Evolutionary conservation across 495 filamentous ascomycete species (phyloP), one percentile per base, ranked within the genome.

Genomic region (Xylaria acuta): DNA sequence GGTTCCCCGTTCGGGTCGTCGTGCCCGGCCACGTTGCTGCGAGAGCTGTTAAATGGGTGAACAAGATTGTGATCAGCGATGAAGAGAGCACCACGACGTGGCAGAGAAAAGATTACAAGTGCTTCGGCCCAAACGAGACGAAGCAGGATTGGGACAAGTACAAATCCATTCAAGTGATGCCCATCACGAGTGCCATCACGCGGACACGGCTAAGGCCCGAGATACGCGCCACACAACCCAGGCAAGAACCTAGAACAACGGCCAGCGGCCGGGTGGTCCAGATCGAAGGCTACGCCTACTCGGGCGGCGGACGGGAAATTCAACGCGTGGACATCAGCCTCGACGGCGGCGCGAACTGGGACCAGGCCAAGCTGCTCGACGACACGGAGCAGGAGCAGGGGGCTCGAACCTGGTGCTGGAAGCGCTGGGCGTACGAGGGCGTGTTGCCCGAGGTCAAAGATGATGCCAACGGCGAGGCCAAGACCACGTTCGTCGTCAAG

Each of bases 11-110:
- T 20, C 84, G 90, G 5, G 85, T 87, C 0, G 81, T 92, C 20
- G 85, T 91, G 0, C 90, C 90, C 7, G 90, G 90, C 5, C 83
- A 88, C 45, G 88, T 87, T 5, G 90, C 87, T 5, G 90, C 87
- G 16, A 83, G 90, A 40, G 88, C 84, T 60, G 90, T 92, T 18
- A 92, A 92, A 73, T 92, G 90, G 89, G 83, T 91, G 0, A 87
- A 84, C 75, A 84, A 84, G 27, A 90, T 92, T 66, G 86, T 84
- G 5, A 78, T 92, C 3, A 82, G 86, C 38, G 84, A 87, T 64
- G 84, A 89, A 70, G 90, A 92, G 70, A 88, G 84, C 36, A 76
- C 75, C 1, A 88, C 86, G 60, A 82, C 88, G 71, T 92, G 90
- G 81, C 88, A 91, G 75, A 83, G 86, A 18, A 83, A 82, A 43